Evolutionary conservation across 2,329 filamentous ascomycete species (phyloP).

Genomic region (Scytalidium sp.): DNA sequence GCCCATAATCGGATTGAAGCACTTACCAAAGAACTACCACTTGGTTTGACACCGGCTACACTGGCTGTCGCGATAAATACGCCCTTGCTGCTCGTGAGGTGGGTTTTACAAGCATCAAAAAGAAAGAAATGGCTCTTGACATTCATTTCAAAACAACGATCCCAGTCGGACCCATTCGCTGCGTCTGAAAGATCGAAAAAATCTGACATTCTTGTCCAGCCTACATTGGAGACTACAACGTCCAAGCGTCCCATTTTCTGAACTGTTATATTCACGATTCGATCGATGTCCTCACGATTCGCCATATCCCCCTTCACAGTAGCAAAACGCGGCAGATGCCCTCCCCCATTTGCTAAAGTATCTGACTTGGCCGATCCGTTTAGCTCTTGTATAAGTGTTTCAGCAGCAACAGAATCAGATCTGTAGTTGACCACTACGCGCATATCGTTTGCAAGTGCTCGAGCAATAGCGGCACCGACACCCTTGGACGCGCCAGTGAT

Average conservation of each 20-base stretch:
- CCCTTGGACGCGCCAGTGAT: constrained; percentile 60
- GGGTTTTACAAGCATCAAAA: constrained; percentile 47
- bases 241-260: constrained; percentile 63
- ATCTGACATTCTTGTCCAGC: constrained; percentile 44
- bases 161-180: constrained; percentile 52
- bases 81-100: constrained; percentile 44
- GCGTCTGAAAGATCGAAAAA: constrained; percentile 45
- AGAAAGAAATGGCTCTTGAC: constrained; percentile 58
- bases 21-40: constrained; percentile 53
- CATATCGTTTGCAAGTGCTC: constrained; percentile 64
- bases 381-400: constrained; percentile 54
- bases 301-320: constrained; percentile 54
- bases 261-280: constrained; percentile 55
- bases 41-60: constrained; percentile 58
- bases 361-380: too few relatives aligned
- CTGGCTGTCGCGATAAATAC: background rate
- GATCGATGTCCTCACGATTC: constrained; percentile 51
- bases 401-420: constrained; percentile 57
- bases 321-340: background rate
- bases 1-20: background rate
- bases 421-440: constrained; percentile 74
- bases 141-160: constrained; percentile 53
- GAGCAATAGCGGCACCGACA: constrained; percentile 65
- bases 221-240: constrained; percentile 70
- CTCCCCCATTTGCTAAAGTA: too few relatives aligned